Evolutionary conservation across 768 basidiomycete species (phyloP).

Genomic region (Podaxis rugospora): DNA sequence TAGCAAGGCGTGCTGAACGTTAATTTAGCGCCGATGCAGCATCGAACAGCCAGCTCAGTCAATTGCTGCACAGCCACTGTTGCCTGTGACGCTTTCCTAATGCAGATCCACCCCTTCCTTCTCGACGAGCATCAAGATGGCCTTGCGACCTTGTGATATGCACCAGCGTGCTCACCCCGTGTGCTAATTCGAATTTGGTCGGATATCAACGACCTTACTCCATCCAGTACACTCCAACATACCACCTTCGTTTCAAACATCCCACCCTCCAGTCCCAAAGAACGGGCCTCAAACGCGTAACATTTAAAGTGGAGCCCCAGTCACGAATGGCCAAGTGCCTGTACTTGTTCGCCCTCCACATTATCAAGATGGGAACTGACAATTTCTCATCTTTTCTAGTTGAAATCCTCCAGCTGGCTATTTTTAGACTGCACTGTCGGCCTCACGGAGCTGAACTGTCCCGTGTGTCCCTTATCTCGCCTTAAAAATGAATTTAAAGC

Average conservation of each 20-base stretch:
- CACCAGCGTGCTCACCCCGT: not conserved
- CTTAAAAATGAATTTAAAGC: not conserved
- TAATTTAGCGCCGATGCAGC: not conserved
- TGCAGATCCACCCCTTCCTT: not conserved
- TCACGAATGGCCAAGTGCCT: too few species aligned
- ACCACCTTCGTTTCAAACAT: not conserved
- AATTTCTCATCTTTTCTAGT: not conserved
- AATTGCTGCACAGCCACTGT: slow-evolving; percentile 13
- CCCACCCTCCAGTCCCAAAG: not conserved
- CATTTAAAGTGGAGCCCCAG: too few species aligned
- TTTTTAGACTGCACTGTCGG: not conserved
- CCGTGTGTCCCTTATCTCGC: not conserved
- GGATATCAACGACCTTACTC: not conserved
- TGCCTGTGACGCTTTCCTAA: not conserved
- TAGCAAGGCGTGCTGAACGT: slow-evolving; percentile 15
- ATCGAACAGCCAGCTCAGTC: not conserved
- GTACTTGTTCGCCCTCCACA: too few species aligned
- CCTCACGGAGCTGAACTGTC: not conserved
- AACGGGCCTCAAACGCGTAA: too few species aligned
- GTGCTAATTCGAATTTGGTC: not conserved
- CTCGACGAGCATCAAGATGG: not conserved
- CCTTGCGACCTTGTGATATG: not conserved
- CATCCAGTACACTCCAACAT: not conserved
- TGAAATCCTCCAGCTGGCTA: not conserved
- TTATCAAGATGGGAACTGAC: too few species aligned